phyloP scores from a whole-genome alignment of 352 stramenopile species.

The Aphanomyces invadans region DNA sequence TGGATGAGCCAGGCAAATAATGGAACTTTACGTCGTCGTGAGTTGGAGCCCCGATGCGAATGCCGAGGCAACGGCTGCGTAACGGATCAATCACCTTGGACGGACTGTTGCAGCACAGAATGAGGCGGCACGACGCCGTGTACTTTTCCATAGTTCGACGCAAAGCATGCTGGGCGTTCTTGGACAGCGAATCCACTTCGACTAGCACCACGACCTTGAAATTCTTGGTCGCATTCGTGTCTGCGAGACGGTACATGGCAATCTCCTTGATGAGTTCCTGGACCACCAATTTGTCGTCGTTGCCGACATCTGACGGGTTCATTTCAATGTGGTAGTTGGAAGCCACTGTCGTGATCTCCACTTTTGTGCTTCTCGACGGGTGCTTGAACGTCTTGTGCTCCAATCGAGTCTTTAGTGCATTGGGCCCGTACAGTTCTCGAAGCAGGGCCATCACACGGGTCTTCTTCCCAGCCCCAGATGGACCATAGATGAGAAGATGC shows the following conservation, averaged over 20 bases:
- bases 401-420: constrained; percentile 85
- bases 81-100: constrained; percentile 98
- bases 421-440: constrained; percentile 91
- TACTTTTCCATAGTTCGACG: constrained; percentile 97
- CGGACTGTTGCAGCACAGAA: constrained; percentile 96
- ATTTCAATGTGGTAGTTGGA: constrained; percentile 99
- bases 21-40: constrained; percentile 72
- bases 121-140: constrained; percentile 92
- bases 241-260: constrained; percentile 83
- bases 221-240: constrained; percentile 58
- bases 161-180: constrained; percentile 95
- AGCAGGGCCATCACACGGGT: constrained; percentile 96
- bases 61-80: constrained; percentile 91
- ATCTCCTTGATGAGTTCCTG: constrained; percentile 99
- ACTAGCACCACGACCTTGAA: constrained; percentile 95
- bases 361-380: constrained; percentile 75
- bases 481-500: constrained; percentile 98
- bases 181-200: constrained; percentile 96
- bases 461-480: constrained; percentile 97
- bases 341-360: constrained; percentile 97
- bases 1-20: too few species aligned
- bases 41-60: constrained; percentile 89
- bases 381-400: constrained; percentile 91
- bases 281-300: constrained; percentile 95
- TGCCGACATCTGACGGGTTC: constrained; percentile 95